These are phyloP conservation scores for Aegle marmelos DNA, from an alignment of 345 rosid species.

Conservation along the genomic window DNA sequence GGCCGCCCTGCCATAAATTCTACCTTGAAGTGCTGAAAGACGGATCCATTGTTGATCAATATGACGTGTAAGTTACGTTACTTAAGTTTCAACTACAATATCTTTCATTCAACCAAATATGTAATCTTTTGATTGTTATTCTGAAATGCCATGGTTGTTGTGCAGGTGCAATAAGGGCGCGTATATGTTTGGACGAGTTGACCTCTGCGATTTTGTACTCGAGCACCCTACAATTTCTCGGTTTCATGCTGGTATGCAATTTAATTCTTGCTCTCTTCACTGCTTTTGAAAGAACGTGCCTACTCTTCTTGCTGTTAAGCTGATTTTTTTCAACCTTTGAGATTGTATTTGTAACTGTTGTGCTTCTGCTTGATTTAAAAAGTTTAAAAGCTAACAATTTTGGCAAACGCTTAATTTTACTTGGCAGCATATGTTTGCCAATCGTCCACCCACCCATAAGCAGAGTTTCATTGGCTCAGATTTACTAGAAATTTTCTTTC, in stretches of 20 bases:
- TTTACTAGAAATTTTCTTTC: not conserved
- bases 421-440: not conserved
- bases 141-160: not conserved
- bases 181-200: conserved; percentile 90
- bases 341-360: not conserved
- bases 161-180: conserved; percentile 83
- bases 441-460: too few relatives aligned
- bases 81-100: not conserved
- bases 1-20: conserved; percentile 61
- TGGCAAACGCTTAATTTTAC: not conserved
- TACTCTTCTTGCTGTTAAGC: not conserved
- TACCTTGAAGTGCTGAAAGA: conserved; percentile 80
- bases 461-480: not conserved
- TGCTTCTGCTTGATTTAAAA: not conserved
- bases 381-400: not conserved
- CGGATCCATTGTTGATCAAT: conserved; percentile 65
- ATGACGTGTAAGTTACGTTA: conserved; percentile 49
- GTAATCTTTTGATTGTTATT: not conserved
- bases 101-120: not conserved
- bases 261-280: not conserved
- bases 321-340: not conserved
- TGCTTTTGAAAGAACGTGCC: not conserved
- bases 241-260: conserved; percentile 77
- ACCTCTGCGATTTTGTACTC: conserved; percentile 80
- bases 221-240: conserved; percentile 92